Conservation (phyloP, 2,329 filamentous ascomycete genomes). For the Aspergillus ibericus region DNA sequence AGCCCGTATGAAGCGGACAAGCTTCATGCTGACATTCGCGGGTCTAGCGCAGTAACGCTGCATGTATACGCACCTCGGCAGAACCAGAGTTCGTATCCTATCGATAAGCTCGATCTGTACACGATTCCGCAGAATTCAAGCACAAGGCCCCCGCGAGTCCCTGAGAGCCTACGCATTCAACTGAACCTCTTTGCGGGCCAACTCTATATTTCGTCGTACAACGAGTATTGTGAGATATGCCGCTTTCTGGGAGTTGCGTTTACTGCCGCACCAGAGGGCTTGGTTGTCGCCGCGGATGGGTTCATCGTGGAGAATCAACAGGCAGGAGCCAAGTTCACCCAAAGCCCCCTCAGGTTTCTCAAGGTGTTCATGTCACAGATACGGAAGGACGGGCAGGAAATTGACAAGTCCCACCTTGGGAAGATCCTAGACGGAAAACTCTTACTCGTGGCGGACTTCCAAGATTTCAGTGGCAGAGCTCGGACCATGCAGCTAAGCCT, state of each 20-base stretch:
- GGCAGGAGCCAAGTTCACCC: slow-evolving; percentile 31
- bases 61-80: slow-evolving; percentile 55
- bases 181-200: slow-evolving; percentile 69
- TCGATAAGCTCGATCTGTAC: slow-evolving; percentile 52
- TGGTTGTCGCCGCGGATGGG: slow-evolving; percentile 30
- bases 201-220: slow-evolving; percentile 58
- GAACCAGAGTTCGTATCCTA: slow-evolving; percentile 35
- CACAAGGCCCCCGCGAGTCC: slow-evolving; percentile 11
- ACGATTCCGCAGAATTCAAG: slow-evolving; percentile 31
- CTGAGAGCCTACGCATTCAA: slow-evolving; percentile 41
- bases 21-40: slow-evolving; percentile 45
- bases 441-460: slow-evolving; percentile 9
- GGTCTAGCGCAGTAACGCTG: slow-evolving; percentile 40
- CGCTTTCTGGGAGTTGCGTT: slow-evolving; percentile 22
- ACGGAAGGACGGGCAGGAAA: slow-evolving; percentile 39
- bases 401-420: slow-evolving; percentile 50
- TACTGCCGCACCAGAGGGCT: slow-evolving; percentile 15
- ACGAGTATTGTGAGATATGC: slow-evolving; percentile 52
- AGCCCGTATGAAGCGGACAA: slow-evolving; percentile 62
- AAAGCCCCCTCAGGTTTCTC: slow-evolving; percentile 46
- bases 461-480: slow-evolving; percentile 1
- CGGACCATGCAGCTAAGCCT: too few relatives aligned
- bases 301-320: slow-evolving; percentile 18
- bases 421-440: slow-evolving; percentile 38
- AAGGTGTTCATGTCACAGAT: slow-evolving; percentile 35